These are phyloP conservation scores for Dictyostelium capitatum DNA, from an alignment of 78 protist species.

Conservation along the genomic window DNA sequence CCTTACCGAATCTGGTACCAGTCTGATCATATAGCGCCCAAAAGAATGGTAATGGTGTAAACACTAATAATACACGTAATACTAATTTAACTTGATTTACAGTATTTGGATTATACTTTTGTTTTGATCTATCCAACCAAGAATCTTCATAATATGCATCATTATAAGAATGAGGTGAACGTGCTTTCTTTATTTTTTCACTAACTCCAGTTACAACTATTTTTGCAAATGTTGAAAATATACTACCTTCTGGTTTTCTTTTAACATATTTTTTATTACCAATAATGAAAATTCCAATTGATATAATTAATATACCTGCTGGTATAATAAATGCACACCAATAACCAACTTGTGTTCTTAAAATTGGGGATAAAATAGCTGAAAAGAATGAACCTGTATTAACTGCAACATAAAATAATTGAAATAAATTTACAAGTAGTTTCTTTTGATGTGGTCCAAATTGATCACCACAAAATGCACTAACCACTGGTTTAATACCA, in stretches of 20 bases:
- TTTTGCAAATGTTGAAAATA: not conserved
- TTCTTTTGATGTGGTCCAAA: conserved; percentile 43
- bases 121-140: conserved; percentile 64
- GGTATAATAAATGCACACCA: conserved; percentile 90
- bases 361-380: conserved; percentile 82
- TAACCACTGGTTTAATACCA: conserved; percentile 83
- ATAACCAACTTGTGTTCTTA: conserved; percentile 66
- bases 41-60: conserved; percentile 83
- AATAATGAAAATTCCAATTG: conserved; percentile 47
- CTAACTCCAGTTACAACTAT: conserved; percentile 28
- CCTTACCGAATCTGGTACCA: no score
- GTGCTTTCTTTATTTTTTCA: conserved; percentile 23
- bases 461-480: conserved; percentile 91
- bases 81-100: conserved; percentile 27
- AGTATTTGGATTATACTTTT: conserved; percentile 6
- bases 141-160: conserved; percentile 10
- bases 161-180: not conserved
- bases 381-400: conserved; percentile 88
- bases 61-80: conserved; percentile 18
- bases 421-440: conserved; percentile 64
- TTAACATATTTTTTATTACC: conserved; percentile 69
- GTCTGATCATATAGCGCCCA: conserved; percentile 89
- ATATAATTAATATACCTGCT: conserved; percentile 57
- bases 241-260: conserved; percentile 29
- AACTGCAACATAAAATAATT: conserved; percentile 85